A percentile compares a stretch with the other conserved stretches of the same genome.
These are phyloP conservation scores for Penicillium cosmopolitanum DNA, from an alignment of 495 filamentous ascomycete genomes.

Conservation along the genomic window DNA sequence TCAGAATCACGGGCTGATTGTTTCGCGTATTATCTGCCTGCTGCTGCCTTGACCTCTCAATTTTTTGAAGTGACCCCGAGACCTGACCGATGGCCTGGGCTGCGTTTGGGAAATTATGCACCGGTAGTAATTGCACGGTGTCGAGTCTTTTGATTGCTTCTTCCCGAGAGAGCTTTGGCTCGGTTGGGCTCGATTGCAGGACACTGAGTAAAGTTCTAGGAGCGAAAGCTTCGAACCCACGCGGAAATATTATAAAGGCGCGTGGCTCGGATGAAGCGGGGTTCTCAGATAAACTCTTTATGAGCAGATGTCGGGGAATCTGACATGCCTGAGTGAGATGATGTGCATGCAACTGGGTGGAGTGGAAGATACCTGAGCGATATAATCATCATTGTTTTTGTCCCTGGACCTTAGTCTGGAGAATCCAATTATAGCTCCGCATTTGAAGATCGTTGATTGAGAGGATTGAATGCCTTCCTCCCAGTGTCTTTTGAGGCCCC, in stretches of 20 bases:
- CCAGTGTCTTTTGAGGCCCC: conserved; percentile 40
- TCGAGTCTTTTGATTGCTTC: conserved; percentile 43
- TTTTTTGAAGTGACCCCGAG: conserved; percentile 30
- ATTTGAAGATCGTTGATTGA: conserved; percentile 29
- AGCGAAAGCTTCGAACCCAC: conserved; percentile 80
- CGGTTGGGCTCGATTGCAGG: conserved; percentile 22
- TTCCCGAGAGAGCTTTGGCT: conserved; percentile 28
- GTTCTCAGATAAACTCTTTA: conserved; percentile 12
- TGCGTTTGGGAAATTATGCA: conserved; percentile 40
- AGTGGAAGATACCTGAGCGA: conserved; percentile 38
- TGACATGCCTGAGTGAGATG: conserved; percentile 7
- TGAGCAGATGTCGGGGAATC: conserved; percentile 25
- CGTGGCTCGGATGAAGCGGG: conserved; percentile 20
- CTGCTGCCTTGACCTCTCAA: conserved; percentile 16
- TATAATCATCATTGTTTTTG: conserved; percentile 34
- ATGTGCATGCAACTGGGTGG: neutral
- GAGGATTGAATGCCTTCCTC: conserved; percentile 25
- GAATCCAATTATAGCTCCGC: conserved; percentile 42
- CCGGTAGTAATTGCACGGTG: conserved; percentile 43
- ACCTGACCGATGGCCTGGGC: conserved; percentile 40
- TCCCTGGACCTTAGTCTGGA: conserved; percentile 36
- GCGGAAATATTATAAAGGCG: conserved; percentile 64
- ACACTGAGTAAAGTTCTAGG: conserved; percentile 66
- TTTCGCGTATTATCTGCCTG: conserved; percentile 1
- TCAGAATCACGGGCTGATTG: conserved; percentile 25